These are phyloP conservation scores for Volvox africanus DNA, from an alignment of 139 green algal species.

Conservation along the genomic window DNA sequence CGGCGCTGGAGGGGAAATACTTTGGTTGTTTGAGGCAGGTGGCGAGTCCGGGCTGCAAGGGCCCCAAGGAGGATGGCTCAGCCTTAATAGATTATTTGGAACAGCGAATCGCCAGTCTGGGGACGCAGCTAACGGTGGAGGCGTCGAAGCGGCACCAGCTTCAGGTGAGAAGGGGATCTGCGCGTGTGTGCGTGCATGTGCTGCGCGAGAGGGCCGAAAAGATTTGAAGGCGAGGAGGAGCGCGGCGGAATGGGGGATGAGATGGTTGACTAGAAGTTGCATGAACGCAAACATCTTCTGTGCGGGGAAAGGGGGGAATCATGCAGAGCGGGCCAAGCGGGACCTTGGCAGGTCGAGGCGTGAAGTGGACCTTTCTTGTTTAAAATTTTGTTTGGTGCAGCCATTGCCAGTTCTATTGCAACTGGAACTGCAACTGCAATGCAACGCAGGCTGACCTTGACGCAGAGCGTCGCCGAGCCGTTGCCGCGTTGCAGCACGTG, in stretches of 20 bases:
- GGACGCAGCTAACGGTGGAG: conserved; percentile 23
- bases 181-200: not conserved
- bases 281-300: not conserved
- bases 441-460: conserved; percentile 18
- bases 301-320: not conserved
- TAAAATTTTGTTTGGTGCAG: not conserved
- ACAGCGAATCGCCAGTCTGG: conserved; percentile 22
- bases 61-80: not conserved
- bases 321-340: not conserved
- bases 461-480: conserved; percentile 9
- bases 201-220: not conserved
- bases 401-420: not conserved
- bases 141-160: not conserved
- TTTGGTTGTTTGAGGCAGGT: not conserved
- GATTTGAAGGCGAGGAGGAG: not conserved
- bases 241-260: not conserved
- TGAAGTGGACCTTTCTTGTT: not conserved
- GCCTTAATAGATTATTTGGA: conserved; percentile 24
- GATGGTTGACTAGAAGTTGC: not conserved
- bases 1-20: not conserved
- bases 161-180: conserved; percentile 25
- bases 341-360: not conserved
- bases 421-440: not conserved
- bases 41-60: not conserved
- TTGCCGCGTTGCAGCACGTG: conserved; percentile 13